A percentile compares a stretch with the other conserved stretches of the same genome.
Evolutionary conservation across 495 filamentous ascomycete species (phyloP).

Genomic region (Lineolata rhizophorae): DNA sequence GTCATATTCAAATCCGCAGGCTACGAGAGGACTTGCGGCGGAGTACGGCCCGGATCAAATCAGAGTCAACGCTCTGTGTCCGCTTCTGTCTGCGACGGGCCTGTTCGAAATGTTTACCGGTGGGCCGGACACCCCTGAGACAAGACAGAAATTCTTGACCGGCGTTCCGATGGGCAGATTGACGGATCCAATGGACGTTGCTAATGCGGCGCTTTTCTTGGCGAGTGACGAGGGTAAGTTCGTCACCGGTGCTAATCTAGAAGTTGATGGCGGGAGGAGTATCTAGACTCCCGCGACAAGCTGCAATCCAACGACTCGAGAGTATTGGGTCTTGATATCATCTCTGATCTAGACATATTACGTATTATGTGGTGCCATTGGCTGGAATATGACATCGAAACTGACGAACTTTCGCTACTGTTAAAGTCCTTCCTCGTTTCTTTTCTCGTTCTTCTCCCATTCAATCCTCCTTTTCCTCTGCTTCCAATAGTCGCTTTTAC

Average conservation of each 20-base stretch:
- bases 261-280: slow-evolving; percentile 13
- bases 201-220: slow-evolving; percentile 13
- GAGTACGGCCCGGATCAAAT: slow-evolving; percentile 46
- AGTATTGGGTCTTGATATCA: too few relatives aligned
- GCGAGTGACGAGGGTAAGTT: slow-evolving; percentile 16
- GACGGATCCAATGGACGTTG: slow-evolving; percentile 13
- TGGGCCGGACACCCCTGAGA: slow-evolving; percentile 44
- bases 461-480: too few relatives aligned
- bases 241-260: slow-evolving; percentile 13
- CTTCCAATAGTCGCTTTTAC: too few relatives aligned
- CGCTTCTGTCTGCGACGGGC: slow-evolving; percentile 37
- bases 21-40: slow-evolving; percentile 42
- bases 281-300: slow-evolving; percentile 1
- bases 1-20: slow-evolving; percentile 17
- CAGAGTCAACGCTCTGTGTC: slow-evolving; percentile 40
- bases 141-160: slow-evolving; percentile 40
- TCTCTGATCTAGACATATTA: too few relatives aligned
- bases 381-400: too few relatives aligned
- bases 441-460: too few relatives aligned
- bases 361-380: too few relatives aligned
- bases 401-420: too few relatives aligned
- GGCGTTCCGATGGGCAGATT: slow-evolving; percentile 37
- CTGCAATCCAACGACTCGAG: too few relatives aligned
- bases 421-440: too few relatives aligned
- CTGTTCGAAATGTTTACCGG: slow-evolving; percentile 45